Percentiles rank a stretch among this genome's conserved stretches.
phyloP scores from a whole-genome alignment of 208 protist genomes.

The Wallacemonas rigidus region DNA sequence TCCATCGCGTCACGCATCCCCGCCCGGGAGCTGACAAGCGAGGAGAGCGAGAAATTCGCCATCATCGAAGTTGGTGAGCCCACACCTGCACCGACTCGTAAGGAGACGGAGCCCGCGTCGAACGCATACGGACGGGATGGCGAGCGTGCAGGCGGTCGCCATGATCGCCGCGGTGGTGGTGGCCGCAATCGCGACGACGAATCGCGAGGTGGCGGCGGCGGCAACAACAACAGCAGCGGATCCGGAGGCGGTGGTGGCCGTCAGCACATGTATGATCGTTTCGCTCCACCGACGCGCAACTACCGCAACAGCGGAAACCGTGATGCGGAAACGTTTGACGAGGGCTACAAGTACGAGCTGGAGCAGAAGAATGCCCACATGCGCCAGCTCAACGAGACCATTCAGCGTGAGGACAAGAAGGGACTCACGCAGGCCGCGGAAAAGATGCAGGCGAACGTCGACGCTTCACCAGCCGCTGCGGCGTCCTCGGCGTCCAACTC shows the following conservation, averaged over 20 bases:
- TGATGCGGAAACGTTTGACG: slow-evolving; percentile 85
- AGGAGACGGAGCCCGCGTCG: slow-evolving; percentile 27
- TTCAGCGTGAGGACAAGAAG: slow-evolving; percentile 62
- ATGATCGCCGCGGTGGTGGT: slow-evolving; percentile 13
- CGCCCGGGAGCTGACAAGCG: slow-evolving; percentile 36
- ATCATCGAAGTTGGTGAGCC: slow-evolving; percentile 63
- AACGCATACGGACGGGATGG: slow-evolving; percentile 10
- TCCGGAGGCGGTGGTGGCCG: slow-evolving; percentile 9
- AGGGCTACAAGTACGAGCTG: slow-evolving; percentile 83
- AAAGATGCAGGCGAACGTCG: slow-evolving; percentile 33
- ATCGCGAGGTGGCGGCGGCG: slow-evolving; percentile 11
- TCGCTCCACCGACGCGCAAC: slow-evolving; percentile 45
- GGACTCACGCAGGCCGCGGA: slow-evolving; percentile 30
- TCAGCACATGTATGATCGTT: slow-evolving; percentile 52
- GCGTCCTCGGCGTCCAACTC: slow-evolving; percentile 2
- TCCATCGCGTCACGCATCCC: slow-evolving; percentile 35
- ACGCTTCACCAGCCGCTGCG: slow-evolving; percentile 17
- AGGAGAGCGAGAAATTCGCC: slow-evolving; percentile 58
- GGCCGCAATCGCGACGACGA: slow-evolving; percentile 17
- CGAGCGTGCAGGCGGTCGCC: slow-evolving; percentile 4
- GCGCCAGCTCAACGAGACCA: slow-evolving; percentile 62
- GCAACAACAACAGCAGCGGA: slow-evolving; percentile 5
- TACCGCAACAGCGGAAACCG: slow-evolving; percentile 53
- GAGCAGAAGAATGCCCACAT: slow-evolving; percentile 70
- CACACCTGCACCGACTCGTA: slow-evolving; percentile 25